phyloP scores from a whole-genome alignment of 345 rosid species.

The Citrus medica region DNA sequence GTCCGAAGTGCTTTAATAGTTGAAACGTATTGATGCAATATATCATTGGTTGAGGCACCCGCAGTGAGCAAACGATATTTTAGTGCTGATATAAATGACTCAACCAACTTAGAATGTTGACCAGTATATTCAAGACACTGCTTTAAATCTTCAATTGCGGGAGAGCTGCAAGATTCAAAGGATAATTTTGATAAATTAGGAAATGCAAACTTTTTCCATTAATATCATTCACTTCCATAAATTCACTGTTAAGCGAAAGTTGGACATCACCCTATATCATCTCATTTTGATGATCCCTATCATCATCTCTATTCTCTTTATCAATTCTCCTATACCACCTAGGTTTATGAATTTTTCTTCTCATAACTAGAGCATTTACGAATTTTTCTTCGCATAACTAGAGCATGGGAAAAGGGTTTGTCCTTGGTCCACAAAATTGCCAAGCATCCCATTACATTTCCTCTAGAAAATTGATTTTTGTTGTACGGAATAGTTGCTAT shows the following conservation, averaged over 20 bases:
- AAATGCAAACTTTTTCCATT: neutral
- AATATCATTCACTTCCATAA: slow-evolving; percentile 8
- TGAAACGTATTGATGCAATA: slow-evolving; percentile 94
- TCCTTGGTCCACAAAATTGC: neutral
- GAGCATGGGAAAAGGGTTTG: neutral
- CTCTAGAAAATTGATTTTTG: neutral
- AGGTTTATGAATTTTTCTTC: neutral
- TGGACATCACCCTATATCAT: neutral
- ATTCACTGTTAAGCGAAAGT: neutral
- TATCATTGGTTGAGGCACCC: slow-evolving; percentile 99
- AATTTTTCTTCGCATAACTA: neutral
- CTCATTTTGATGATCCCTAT: neutral
- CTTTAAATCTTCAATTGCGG: slow-evolving; percentile 92
- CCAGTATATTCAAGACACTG: slow-evolving; percentile 95
- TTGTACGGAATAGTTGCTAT: neutral
- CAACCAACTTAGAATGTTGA: slow-evolving; percentile 92
- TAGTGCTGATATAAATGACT: slow-evolving; percentile 83
- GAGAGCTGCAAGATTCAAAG: slow-evolving; percentile 53
- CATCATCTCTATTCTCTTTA: too few species aligned
- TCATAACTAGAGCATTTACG: neutral
- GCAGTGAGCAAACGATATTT: slow-evolving; percentile 93
- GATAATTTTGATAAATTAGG: slow-evolving; percentile 12
- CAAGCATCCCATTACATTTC: neutral
- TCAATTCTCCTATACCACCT: too few species aligned
- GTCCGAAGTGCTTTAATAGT: slow-evolving; percentile 95